A percentile compares a stretch with the other conserved stretches of the same genome.
These are phyloP conservation scores for Cornus controversa DNA, from an alignment of 148 eudicot genomes.

Conservation along the genomic window DNA sequence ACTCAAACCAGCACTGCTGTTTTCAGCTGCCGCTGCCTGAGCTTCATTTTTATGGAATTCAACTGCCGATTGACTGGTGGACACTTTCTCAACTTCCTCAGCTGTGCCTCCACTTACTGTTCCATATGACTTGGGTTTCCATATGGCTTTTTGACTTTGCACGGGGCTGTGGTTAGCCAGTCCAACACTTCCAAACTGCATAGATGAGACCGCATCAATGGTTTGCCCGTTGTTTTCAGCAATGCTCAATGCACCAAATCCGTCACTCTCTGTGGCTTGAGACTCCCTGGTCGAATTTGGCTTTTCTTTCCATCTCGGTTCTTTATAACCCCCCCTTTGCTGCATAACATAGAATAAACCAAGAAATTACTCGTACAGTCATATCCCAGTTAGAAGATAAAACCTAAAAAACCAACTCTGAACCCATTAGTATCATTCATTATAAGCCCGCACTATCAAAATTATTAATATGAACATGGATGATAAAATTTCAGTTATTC, in stretches of 20 bases:
- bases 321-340: slow-evolving; percentile 37
- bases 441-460: not conserved
- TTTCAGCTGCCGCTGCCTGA: slow-evolving; percentile 27
- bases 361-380: not conserved
- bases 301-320: slow-evolving; percentile 54
- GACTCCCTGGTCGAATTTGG: slow-evolving; percentile 38
- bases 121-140: slow-evolving; percentile 64
- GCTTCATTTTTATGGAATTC: slow-evolving; percentile 13
- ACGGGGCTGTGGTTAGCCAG: slow-evolving; percentile 26
- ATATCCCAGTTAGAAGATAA: not conserved
- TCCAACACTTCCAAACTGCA: slow-evolving; percentile 36
- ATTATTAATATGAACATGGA: not conserved
- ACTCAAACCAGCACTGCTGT: slow-evolving; percentile 28
- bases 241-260: slow-evolving; percentile 26
- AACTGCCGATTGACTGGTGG: slow-evolving; percentile 21
- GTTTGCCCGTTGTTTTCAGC: slow-evolving; percentile 27
- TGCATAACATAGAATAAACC: slow-evolving; percentile 23
- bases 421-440: not conserved
- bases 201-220: slow-evolving; percentile 17
- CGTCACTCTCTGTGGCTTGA: slow-evolving; percentile 18
- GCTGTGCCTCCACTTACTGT: slow-evolving; percentile 37
- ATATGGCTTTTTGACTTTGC: slow-evolving; percentile 39
- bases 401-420: slow-evolving; percentile 4
- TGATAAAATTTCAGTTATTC: too few species aligned
- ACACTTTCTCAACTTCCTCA: slow-evolving; percentile 24